Conservation (phyloP, 768 basidiomycete species). For the Trametes elegans region DNA sequence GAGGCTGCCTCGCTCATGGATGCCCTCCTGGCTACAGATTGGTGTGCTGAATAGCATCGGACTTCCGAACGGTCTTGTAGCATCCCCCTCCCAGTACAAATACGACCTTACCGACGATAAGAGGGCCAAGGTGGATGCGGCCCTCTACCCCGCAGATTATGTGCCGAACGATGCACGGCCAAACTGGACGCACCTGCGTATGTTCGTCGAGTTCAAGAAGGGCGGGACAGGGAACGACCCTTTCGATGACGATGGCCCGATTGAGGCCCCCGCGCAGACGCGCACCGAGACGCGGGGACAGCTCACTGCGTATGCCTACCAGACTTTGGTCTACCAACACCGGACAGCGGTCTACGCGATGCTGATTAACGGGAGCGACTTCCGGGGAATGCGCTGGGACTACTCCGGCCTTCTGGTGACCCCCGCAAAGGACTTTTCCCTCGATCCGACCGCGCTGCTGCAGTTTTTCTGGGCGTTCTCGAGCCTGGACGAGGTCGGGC, state of each 20-base stretch:
- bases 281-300: background rate
- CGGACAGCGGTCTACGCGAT: background rate
- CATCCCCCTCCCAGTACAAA: no score
- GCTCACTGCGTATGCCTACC: background rate
- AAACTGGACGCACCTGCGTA: background rate
- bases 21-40: background rate
- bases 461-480: no score
- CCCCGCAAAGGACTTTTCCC: no score
- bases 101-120: no score
- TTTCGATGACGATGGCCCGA: background rate
- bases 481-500: no score
- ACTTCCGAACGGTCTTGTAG: background rate
- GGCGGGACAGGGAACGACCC: background rate
- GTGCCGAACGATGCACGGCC: background rate
- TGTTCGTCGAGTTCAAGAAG: slow-evolving; percentile 1
- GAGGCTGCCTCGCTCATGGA: background rate
- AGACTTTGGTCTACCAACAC: background rate
- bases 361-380: background rate
- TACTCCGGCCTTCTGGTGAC: no score
- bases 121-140: no score
- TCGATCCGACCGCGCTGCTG: no score
- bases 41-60: background rate
- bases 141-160: background rate
- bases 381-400: no score
- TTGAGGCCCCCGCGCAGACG: background rate